These are phyloP conservation scores for Colletotrichum godetiae DNA, from an alignment of 2,329 filamentous ascomycete genomes.

Conservation along the genomic window DNA sequence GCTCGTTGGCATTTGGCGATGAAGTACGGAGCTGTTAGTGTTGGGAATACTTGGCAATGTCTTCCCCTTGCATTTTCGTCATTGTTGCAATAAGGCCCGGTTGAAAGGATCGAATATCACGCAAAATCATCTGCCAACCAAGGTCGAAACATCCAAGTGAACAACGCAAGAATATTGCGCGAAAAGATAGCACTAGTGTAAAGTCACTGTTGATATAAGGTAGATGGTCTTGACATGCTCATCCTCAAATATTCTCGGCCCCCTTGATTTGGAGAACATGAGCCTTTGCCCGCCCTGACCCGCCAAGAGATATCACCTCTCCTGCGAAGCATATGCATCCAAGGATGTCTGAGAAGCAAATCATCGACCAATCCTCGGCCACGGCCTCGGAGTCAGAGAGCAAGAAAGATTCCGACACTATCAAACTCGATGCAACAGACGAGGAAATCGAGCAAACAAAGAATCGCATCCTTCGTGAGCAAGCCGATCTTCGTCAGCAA, in stretches of 20 bases:
- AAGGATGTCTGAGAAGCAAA: constrained; percentile 15
- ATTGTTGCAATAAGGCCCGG: neutral
- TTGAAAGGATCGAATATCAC: neutral
- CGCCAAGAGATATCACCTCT: neutral
- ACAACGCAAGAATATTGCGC: neutral
- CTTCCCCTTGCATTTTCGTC: neutral
- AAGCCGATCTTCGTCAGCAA: constrained; percentile 38
- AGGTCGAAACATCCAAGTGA: neutral
- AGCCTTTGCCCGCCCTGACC: neutral
- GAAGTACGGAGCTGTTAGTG: neutral
- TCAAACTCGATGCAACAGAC: constrained; percentile 10
- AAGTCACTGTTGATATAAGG: neutral
- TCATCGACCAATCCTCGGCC: neutral
- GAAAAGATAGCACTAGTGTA: neutral
- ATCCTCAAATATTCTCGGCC: neutral
- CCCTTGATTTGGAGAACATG: neutral
- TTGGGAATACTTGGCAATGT: neutral
- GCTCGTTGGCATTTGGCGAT: neutral
- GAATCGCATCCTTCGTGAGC: constrained; percentile 22
- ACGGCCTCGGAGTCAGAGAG: neutral
- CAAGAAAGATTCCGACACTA: neutral
- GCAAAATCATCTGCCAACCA: neutral
- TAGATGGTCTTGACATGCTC: neutral
- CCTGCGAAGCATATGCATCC: neutral
- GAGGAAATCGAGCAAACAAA: constrained; percentile 26